Evolutionary conservation across 805 yeast species (phyloP).

Genomic region (Metschnikowia picachoensis): DNA sequence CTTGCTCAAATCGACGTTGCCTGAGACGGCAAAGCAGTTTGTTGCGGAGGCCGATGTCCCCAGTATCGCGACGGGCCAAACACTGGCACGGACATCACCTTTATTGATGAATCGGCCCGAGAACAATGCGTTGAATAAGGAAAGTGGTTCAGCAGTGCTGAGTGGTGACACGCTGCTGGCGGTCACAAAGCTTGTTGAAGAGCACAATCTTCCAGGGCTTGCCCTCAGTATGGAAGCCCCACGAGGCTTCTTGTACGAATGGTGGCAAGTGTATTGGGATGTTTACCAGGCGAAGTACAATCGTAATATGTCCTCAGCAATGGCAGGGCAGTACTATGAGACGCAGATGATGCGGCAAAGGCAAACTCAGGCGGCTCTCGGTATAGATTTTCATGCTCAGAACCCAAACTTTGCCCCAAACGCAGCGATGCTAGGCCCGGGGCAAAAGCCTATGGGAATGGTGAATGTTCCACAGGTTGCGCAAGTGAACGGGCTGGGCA

Average conservation of each 20-base stretch:
- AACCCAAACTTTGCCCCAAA: too few species aligned
- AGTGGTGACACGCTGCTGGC: conserved; percentile 23
- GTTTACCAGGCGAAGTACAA: conserved; percentile 73
- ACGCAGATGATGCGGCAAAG: conserved; percentile 55
- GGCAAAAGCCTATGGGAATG: not conserved
- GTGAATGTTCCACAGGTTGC: too few species aligned
- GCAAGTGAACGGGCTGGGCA: not conserved
- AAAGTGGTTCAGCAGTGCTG: conserved; percentile 3
- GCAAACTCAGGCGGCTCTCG: conserved; percentile 39
- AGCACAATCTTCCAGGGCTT: conserved; percentile 45
- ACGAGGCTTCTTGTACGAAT: conserved; percentile 81
- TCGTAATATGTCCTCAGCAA: conserved; percentile 12
- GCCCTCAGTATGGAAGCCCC: conserved; percentile 73
- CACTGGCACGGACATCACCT: conserved; percentile 21
- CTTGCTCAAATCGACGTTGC: conserved; percentile 65
- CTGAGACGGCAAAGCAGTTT: conserved; percentile 70
- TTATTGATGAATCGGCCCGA: conserved; percentile 10
- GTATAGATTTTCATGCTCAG: not conserved
- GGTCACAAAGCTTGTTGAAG: conserved; percentile 29
- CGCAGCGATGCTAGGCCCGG: not conserved
- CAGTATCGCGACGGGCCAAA: conserved; percentile 9
- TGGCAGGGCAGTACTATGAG: conserved; percentile 71
- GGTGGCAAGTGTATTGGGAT: conserved; percentile 98
- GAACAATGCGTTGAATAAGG: conserved; percentile 2
- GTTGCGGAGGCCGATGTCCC: conserved; percentile 74